These are phyloP conservation scores for Chrysosphaeria jannelii DNA, from an alignment of 2,329 filamentous ascomycete species.

Conservation along the genomic window DNA sequence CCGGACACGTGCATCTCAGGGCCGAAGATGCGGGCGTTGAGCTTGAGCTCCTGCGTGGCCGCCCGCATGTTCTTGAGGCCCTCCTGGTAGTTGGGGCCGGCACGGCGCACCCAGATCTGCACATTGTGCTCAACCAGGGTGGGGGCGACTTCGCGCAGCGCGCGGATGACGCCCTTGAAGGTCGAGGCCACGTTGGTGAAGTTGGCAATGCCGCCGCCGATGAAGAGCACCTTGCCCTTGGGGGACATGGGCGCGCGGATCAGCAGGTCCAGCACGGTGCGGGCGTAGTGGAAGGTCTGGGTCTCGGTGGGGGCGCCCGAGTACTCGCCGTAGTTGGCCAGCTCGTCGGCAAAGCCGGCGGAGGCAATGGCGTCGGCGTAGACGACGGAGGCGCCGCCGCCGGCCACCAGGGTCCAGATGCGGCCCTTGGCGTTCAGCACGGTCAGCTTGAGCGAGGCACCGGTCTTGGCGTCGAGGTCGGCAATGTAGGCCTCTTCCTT, in stretches of 20 bases:
- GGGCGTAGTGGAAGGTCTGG: constrained; percentile 96
- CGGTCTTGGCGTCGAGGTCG: constrained; percentile 96
- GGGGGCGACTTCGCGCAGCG: constrained; percentile 65
- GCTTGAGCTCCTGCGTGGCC: constrained; percentile 72
- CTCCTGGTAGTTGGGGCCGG: constrained; percentile 97
- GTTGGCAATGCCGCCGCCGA: constrained; percentile 99
- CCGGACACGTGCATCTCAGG: constrained; percentile 89
- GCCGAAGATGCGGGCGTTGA: constrained; percentile 34
- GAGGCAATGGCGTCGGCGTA: constrained; percentile 98
- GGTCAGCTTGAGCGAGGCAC: constrained; percentile 93
- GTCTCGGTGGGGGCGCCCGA: constrained; percentile 96
- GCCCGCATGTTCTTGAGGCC: constrained; percentile 99
- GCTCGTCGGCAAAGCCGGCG: constrained; percentile 75
- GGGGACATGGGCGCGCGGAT: constrained; percentile 59
- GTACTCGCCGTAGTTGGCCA: constrained; percentile 99
- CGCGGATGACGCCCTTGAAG: constrained; percentile 98
- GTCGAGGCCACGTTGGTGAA: constrained; percentile 99
- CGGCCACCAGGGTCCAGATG: constrained; percentile 93
- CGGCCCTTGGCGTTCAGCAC: constrained; percentile 76
- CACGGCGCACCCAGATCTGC: constrained; percentile 77
- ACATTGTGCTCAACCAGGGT: constrained; percentile 86
- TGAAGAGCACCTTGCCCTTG: constrained; percentile 96
- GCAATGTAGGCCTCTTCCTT: constrained; percentile 99
- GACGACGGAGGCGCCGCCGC: constrained; percentile 97
- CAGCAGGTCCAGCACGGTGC: constrained; percentile 91